These are phyloP conservation scores for Friedmanniomyces simplex DNA, from an alignment of 495 filamentous ascomycete genomes.

Conservation along the genomic window DNA sequence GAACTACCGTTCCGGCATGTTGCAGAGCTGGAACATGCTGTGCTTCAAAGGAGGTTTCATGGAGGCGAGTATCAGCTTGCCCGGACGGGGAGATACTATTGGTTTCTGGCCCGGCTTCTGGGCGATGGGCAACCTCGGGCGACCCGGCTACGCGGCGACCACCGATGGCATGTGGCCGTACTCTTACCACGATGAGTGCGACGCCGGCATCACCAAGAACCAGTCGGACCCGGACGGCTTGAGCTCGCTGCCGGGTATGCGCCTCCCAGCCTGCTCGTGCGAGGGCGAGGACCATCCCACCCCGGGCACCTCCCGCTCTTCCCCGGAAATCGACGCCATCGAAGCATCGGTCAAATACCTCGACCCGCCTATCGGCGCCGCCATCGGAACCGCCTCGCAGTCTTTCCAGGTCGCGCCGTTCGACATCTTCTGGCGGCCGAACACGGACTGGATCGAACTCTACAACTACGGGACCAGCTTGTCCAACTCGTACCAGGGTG, in stretches of 20 bases:
- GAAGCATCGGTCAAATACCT: slow-evolving; percentile 23
- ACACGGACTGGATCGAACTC: slow-evolving; percentile 23
- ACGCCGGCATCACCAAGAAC: slow-evolving; percentile 29
- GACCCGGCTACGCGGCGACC: slow-evolving; percentile 22
- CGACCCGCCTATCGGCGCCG: slow-evolving; percentile 9
- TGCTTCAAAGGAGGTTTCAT: slow-evolving; percentile 29
- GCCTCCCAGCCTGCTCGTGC: slow-evolving; percentile 28
- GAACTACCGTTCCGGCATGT: slow-evolving; percentile 28
- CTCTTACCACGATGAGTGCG: slow-evolving; percentile 26
- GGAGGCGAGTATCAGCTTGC: slow-evolving; percentile 27
- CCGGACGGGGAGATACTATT: slow-evolving; percentile 22
- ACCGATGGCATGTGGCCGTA: slow-evolving; percentile 29
- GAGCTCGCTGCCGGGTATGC: slow-evolving; percentile 24
- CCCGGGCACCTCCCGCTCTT: slow-evolving; percentile 24
- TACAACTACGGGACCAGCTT: slow-evolving; percentile 18
- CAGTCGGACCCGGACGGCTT: slow-evolving; percentile 27
- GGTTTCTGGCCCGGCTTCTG: slow-evolving; percentile 31
- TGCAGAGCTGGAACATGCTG: slow-evolving; percentile 30
- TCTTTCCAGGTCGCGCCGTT: slow-evolving; percentile 29
- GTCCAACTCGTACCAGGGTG: slow-evolving; percentile 27
- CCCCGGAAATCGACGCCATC: slow-evolving; percentile 30
- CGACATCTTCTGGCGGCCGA: slow-evolving; percentile 25
- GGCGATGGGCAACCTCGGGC: slow-evolving; percentile 28
- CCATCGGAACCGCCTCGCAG: slow-evolving; percentile 23
- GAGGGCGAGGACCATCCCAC: slow-evolving; percentile 27